A percentile compares a stretch with the other conserved stretches of the same genome.
Conservation (phyloP, 108 stramenopile genomes). For the Skeletonema potamos region DNA sequence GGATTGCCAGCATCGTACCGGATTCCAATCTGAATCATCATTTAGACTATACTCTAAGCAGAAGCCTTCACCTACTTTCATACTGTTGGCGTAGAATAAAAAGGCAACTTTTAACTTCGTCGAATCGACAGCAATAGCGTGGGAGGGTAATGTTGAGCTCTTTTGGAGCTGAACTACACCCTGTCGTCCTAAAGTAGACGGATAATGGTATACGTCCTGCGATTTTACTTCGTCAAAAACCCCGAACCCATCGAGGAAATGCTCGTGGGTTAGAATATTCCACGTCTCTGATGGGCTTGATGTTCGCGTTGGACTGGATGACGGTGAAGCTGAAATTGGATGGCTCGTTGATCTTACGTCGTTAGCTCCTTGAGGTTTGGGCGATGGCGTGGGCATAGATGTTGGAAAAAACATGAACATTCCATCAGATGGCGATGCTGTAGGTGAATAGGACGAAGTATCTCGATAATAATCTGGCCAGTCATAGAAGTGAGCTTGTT, state of each 20-base stretch:
- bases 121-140: not conserved
- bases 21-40: not conserved
- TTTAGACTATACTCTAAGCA: conserved; percentile 1
- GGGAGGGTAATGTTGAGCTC: not conserved
- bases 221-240: not conserved
- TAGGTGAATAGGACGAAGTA: not conserved
- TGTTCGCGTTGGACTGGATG: not conserved
- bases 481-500: not conserved
- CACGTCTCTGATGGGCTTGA: not conserved
- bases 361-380: not conserved
- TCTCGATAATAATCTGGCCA: not conserved
- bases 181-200: not conserved
- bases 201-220: not conserved
- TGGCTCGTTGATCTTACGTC: not conserved
- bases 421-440: not conserved
- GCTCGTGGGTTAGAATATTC: not conserved
- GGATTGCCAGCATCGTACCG: not conserved
- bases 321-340: not conserved
- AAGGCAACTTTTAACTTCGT: not conserved
- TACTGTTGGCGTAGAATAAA: conserved; percentile 4
- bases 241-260: not conserved
- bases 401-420: not conserved
- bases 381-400: not conserved
- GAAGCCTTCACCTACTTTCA: not conserved
- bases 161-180: not conserved